Conservation (phyloP, 1,139 yeast species). For the Scheffersomyces segobiensis region DNA sequence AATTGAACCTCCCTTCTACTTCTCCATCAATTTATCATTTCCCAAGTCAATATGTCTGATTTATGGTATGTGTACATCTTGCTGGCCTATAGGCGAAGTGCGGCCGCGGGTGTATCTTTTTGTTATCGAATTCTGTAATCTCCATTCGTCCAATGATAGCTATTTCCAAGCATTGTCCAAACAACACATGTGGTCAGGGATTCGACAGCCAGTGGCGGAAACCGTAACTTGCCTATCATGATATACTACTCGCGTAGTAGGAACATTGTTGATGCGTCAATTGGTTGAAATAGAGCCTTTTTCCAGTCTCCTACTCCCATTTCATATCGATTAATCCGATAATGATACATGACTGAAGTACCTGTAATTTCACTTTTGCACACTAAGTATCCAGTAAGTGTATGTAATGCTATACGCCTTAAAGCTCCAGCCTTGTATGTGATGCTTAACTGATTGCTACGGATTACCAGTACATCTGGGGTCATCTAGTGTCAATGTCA, state of each 20-base stretch:
- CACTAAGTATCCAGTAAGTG: background rate
- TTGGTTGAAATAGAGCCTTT: background rate
- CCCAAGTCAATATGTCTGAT: slow-evolving; percentile 41
- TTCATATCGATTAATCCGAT: background rate
- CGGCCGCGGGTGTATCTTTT: background rate
- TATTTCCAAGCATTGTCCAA: background rate
- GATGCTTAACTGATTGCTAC: background rate
- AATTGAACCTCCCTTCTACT: background rate
- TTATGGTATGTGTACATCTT: slow-evolving; percentile 49
- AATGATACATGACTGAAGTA: background rate
- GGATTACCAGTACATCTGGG: too few relatives aligned
- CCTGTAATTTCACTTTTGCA: background rate
- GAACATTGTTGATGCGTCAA: background rate
- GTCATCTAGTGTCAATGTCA: background rate
- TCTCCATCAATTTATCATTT: background rate
- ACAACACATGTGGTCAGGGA: background rate
- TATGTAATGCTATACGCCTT: background rate
- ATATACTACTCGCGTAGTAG: background rate
- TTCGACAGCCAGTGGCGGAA: background rate
- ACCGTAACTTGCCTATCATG: background rate
- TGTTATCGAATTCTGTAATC: background rate
- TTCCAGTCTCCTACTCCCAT: background rate
- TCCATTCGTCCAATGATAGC: background rate
- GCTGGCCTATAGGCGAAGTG: background rate
- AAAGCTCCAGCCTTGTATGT: background rate